phyloP scores from a whole-genome alignment of 2,329 filamentous ascomycete genomes.

The Colletotrichum sp. region DNA sequence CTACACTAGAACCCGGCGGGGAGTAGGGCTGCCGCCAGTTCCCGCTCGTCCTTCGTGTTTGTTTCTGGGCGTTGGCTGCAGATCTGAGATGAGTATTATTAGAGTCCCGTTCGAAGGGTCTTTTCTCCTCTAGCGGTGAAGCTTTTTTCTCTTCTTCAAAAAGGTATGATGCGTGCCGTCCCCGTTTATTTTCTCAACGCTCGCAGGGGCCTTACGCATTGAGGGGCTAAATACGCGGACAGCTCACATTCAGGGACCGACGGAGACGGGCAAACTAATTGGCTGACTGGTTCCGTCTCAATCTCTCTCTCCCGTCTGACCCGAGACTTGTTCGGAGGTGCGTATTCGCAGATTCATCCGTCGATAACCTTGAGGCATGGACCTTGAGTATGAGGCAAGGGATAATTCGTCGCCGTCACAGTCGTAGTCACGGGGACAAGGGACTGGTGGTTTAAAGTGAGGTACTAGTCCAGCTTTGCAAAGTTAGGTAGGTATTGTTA shows the following conservation, averaged over 20 bases:
- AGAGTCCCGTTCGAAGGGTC: neutral
- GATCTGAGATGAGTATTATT: neutral
- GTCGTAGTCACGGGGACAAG: neutral
- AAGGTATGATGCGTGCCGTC: neutral
- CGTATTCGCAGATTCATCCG: neutral
- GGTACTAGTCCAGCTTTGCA: neutral
- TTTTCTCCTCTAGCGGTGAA: neutral
- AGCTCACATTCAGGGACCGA: neutral
- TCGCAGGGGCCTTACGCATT: neutral
- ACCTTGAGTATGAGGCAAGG: neutral
- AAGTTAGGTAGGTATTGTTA: neutral
- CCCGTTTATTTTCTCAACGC: neutral
- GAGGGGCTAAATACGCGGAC: neutral
- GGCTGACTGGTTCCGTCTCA: neutral
- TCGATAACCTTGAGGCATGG: neutral
- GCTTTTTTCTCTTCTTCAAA: neutral
- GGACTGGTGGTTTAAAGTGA: neutral
- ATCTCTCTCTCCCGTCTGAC: neutral
- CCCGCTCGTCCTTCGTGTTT: neutral
- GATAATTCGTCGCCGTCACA: neutral
- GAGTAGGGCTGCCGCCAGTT: neutral
- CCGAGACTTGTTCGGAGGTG: neutral
- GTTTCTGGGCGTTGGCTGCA: neutral
- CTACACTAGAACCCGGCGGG: neutral
- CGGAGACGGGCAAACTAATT: neutral